Evolutionary conservation across 495 filamentous ascomycete genomes (phyloP), one percentile per base, ranked within the genome.

Genomic region (Pseudomonodictys pantanalensis): DNA sequence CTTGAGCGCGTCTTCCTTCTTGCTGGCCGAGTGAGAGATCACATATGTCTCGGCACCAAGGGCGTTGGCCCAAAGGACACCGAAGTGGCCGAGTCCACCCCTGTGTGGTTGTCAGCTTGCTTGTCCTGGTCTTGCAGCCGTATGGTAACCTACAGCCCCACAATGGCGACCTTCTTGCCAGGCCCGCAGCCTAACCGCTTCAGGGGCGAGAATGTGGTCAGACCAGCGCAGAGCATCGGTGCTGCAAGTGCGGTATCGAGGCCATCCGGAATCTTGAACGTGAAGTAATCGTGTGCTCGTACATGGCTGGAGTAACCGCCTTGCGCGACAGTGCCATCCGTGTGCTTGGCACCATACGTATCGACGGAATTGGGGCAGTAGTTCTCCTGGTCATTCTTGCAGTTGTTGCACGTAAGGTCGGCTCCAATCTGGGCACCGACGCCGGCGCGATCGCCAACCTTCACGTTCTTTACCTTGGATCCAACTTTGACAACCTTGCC

Each of bases 181-280:
- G 86, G 85, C 0, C 86, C 85, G 41, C 76, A 77, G n/a, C 85
- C 86, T 68, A 88, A 84, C 24, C 87, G 83, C 35, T 88, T 84
- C 1, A 96, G 77, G 0, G 90, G 90, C 30, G 82, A 86, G 74
- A 85, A 95, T 26, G 83, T 84, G 1, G 92, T 96, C 28, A 95
- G 73, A 42, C 91, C 91, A 30, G 89, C 91, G 70, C 91, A 96
- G 66, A 95, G 79, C 89, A 95, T 95, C 1, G 89, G 91, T 12
- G 91, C 91, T 1, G 86, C 89, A 28, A 83, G 68, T 39, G 78
- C 78, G 64, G 77, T 84, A 20, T 83, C 72, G 41, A 95, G 81
- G 4, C 76, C 79, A 17, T 89, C 86, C 17, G 92, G 91, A 58
- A 96, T 92, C 23, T 84, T 85, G 76, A 92, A 92, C 30, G 78